Conservation (phyloP, 1,284 basidiomycete genomes). For the Coniophora puteana region DNA sequence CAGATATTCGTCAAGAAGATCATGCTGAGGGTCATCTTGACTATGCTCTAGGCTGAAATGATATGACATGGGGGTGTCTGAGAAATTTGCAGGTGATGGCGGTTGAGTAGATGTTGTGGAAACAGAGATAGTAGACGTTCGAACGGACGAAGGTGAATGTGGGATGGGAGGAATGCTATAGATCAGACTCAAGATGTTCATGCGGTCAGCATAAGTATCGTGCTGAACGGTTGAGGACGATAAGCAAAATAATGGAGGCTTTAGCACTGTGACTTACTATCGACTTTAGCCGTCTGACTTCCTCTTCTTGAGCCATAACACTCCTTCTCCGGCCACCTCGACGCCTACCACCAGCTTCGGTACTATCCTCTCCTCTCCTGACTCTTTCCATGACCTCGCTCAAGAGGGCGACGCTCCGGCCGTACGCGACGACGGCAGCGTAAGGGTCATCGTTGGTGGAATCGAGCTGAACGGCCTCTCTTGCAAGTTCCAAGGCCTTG, state of each 20-base stretch:
- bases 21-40: constrained; percentile 28
- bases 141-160: constrained; percentile 54
- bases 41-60: constrained; percentile 33
- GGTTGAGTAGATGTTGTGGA: constrained; percentile 51
- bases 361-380: constrained; percentile 74
- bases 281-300: constrained; percentile 73
- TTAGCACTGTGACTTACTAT: constrained; percentile 77
- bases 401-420: constrained; percentile 74
- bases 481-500: constrained; percentile 74
- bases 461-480: constrained; percentile 78
- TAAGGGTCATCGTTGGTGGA: constrained; percentile 79
- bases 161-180: constrained; percentile 76
- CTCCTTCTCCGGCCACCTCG: constrained; percentile 64
- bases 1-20: constrained; percentile 23
- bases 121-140: constrained; percentile 44
- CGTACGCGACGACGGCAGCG: constrained; percentile 77
- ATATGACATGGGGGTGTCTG: constrained; percentile 39
- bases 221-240: constrained; percentile 44
- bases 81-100: constrained; percentile 46
- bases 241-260: constrained; percentile 10
- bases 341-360: constrained; percentile 51
- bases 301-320: constrained; percentile 81
- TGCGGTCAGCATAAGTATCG: constrained; percentile 84
- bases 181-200: constrained; percentile 83
- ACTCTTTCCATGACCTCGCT: constrained; percentile 87